A percentile compares a stretch with the other conserved stretches of the same genome.
Conservation (phyloP, 257 asterid species). For the Apocynum venetum region DNA sequence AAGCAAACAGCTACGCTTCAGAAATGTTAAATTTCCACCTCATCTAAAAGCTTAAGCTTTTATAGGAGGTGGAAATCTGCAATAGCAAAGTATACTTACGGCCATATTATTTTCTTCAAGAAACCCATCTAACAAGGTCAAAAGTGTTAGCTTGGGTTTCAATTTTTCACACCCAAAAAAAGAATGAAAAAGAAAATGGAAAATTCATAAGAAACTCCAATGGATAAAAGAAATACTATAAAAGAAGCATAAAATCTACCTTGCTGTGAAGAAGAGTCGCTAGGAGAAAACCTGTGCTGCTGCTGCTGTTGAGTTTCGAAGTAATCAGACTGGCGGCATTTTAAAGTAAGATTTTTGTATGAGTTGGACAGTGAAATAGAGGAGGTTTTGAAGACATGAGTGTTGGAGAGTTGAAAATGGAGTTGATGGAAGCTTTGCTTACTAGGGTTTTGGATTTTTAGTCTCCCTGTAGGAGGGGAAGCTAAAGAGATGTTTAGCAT, state of each 20-base stretch:
- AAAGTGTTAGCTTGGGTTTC: neutral
- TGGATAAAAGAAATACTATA: neutral
- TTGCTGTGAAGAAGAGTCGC: slow-evolving; percentile 40
- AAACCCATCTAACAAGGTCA: slow-evolving; percentile 1
- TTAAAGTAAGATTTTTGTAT: slow-evolving; percentile 24
- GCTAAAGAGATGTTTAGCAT: slow-evolving; percentile 45
- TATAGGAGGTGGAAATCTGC: too few relatives aligned
- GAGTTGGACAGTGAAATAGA: slow-evolving; percentile 19
- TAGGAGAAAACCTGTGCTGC: slow-evolving; percentile 42
- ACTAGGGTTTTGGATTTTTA: slow-evolving; percentile 42
- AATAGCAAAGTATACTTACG: too few relatives aligned
- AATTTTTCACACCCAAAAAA: neutral
- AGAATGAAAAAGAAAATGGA: neutral
- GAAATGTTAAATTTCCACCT: neutral
- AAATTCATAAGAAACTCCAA: neutral
- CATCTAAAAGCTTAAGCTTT: too few relatives aligned
- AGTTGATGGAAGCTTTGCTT: slow-evolving; percentile 25
- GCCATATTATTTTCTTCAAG: too few relatives aligned
- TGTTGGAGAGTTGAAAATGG: slow-evolving; percentile 18
- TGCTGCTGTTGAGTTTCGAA: slow-evolving; percentile 54
- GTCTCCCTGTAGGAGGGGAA: slow-evolving; percentile 31
- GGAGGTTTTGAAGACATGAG: slow-evolving; percentile 16
- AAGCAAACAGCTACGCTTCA: neutral
- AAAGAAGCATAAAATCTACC: slow-evolving; percentile 26
- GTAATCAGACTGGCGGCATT: slow-evolving; percentile 50